These are phyloP conservation scores for Powellomyces hirtus DNA, from an alignment of 192 early-diverging fungal species.

Conservation along the genomic window DNA sequence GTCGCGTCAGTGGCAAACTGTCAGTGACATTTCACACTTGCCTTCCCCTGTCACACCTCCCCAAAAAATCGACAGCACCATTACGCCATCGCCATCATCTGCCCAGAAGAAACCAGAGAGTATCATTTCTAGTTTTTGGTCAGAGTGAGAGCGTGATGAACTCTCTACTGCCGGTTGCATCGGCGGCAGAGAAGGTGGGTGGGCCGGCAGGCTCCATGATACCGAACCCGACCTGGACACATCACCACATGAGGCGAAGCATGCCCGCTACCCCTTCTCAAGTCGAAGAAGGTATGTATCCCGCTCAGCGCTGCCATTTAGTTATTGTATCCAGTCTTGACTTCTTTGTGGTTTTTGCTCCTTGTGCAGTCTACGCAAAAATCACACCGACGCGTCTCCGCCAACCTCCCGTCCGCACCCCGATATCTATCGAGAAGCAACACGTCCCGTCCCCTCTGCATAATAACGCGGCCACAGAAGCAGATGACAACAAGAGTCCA, in stretches of 20 bases:
- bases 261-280: slow-evolving; percentile 1
- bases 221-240: background rate
- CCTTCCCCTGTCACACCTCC: no score
- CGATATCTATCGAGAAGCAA: background rate
- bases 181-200: background rate
- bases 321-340: background rate
- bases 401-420: slow-evolving; percentile 13
- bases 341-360: background rate
- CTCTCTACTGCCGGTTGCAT: background rate
- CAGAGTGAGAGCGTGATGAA: no score
- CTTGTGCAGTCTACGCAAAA: background rate
- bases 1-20: no score
- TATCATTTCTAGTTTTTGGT: no score
- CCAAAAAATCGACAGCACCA: no score
- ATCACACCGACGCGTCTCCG: slow-evolving; percentile 19
- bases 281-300: slow-evolving; percentile 1
- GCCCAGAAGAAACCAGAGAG: no score
- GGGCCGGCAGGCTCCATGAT: background rate
- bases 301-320: background rate
- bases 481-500: background rate
- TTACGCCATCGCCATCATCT: no score
- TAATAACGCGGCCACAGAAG: no score
- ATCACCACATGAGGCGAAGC: background rate
- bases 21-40: no score
- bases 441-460: background rate